phyloP scores from a whole-genome alignment of 768 basidiomycete species.

The Kwoniella sp. region DNA sequence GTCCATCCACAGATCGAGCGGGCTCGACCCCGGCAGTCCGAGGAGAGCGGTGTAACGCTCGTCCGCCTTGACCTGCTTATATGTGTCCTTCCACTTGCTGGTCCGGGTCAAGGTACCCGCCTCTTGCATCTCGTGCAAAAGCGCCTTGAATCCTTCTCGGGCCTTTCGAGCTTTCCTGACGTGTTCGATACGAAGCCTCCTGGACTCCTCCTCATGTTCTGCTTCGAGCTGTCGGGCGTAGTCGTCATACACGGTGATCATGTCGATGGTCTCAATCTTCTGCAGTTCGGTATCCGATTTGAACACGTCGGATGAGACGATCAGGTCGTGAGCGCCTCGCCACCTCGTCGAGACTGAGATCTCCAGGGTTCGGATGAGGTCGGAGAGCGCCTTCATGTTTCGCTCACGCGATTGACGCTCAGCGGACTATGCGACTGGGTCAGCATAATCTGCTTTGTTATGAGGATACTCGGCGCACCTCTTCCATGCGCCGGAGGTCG shows the following conservation, averaged over 20 bases:
- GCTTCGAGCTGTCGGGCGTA: conserved; percentile 83
- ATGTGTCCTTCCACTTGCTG: conserved; percentile 87
- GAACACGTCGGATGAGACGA: conserved; percentile 76
- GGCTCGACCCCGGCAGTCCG: conserved; percentile 89
- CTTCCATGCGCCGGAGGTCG: conserved; percentile 81
- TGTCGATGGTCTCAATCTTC: conserved; percentile 81
- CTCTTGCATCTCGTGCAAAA: conserved; percentile 67
- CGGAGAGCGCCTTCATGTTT: conserved; percentile 75
- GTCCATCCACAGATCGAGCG: conserved; percentile 96
- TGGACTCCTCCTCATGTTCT: conserved; percentile 83
- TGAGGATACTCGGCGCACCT: conserved; percentile 57
- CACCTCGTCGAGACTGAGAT: conserved; percentile 93
- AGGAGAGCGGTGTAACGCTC: conserved; percentile 80
- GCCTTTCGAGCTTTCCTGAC: conserved; percentile 80
- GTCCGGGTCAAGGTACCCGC: conserved; percentile 68
- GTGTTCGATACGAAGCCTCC: conserved; percentile 74
- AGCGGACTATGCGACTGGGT: conserved; percentile 18
- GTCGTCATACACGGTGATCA: conserved; percentile 89
- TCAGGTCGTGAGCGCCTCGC: conserved; percentile 73
- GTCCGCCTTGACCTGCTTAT: conserved; percentile 70
- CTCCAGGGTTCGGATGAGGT: conserved; percentile 76
- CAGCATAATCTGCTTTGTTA: not conserved
- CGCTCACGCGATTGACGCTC: conserved; percentile 51
- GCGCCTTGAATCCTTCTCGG: conserved; percentile 79
- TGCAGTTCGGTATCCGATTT: conserved; percentile 69